Conservation (phyloP, 176 grass and related monocot species). For the Rhynchospora breviuscula region DNA sequence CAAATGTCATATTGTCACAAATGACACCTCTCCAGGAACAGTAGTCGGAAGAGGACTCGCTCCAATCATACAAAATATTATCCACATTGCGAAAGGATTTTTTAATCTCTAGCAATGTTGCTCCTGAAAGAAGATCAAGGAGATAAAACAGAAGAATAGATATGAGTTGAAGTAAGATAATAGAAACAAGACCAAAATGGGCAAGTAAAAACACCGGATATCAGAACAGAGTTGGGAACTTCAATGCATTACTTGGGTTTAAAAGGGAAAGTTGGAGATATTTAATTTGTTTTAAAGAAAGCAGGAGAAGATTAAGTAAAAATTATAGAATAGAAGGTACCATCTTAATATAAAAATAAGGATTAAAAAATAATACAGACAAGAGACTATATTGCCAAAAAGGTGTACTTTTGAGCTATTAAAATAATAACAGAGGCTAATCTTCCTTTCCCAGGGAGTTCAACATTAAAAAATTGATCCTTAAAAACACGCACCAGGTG, state of each 20-base stretch:
- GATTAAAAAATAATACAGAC: constrained; percentile 8
- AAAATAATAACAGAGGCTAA: constrained; percentile 22
- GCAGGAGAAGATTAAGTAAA: constrained; percentile 5
- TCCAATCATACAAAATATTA: constrained; percentile 92
- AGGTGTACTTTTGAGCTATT: constrained; percentile 20
- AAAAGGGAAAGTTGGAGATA: background rate
- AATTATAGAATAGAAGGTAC: constrained; percentile 3
- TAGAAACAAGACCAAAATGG: background rate
- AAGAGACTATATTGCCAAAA: constrained; percentile 25
- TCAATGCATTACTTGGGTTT: background rate
- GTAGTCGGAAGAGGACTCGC: constrained; percentile 35
- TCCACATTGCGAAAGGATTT: constrained; percentile 95
- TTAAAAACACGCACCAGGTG: constrained; percentile 20
- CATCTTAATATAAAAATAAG: constrained; percentile 14
- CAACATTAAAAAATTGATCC: constrained; percentile 9
- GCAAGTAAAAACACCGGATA: background rate
- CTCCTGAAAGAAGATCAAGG: constrained; percentile 33
- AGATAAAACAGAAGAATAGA: background rate
- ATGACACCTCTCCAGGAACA: constrained; percentile 91
- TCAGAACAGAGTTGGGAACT: background rate
- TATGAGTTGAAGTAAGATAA: background rate
- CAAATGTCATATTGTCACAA: constrained; percentile 92
- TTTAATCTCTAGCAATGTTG: constrained; percentile 79
- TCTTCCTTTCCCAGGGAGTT: constrained; percentile 15
- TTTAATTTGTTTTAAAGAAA: background rate